A percentile compares a stretch with the other conserved stretches of the same genome.
Evolutionary conservation across 805 yeast genomes (phyloP).

Genomic region (Kazachstania bromeliacearum): DNA sequence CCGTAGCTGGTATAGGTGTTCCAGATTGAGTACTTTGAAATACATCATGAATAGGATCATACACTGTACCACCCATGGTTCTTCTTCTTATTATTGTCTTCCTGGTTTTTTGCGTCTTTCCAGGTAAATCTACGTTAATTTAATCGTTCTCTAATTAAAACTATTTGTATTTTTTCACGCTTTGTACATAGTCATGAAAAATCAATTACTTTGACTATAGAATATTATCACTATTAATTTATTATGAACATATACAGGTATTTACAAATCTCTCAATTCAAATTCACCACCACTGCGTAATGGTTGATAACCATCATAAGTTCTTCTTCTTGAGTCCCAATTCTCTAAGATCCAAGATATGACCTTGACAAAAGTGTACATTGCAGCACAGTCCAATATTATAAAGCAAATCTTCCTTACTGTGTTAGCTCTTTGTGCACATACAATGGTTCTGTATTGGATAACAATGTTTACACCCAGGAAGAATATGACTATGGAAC

Average conservation of each 20-base stretch:
- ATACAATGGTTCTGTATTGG: conserved; percentile 28
- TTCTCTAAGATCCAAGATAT: conserved; percentile 12
- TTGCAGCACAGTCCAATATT: conserved; percentile 10
- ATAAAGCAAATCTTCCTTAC: conserved; percentile 13
- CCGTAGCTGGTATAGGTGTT: no score
- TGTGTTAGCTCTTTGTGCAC: conserved; percentile 9
- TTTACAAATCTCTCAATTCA: no score
- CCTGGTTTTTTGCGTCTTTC: background rate
- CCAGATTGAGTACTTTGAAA: conserved; percentile 16
- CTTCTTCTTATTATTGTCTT: background rate
- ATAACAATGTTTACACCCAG: conserved; percentile 30
- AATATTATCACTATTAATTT: no score
- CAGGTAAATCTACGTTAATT: background rate
- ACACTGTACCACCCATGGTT: conserved; percentile 26
- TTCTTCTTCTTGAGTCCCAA: background rate
- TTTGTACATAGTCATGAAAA: no score
- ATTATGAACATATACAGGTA: no score
- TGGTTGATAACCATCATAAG: no score
- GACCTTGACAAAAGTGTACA: conserved; percentile 11
- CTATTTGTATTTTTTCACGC: no score
- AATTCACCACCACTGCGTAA: no score
- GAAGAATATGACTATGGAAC: conserved; percentile 26
- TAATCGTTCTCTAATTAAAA: no score
- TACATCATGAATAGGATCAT: conserved; percentile 31
- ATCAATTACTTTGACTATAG: no score